Evolutionary conservation across 805 yeast genomes (phyloP).

Genomic region (Lipomyces sp.): DNA sequence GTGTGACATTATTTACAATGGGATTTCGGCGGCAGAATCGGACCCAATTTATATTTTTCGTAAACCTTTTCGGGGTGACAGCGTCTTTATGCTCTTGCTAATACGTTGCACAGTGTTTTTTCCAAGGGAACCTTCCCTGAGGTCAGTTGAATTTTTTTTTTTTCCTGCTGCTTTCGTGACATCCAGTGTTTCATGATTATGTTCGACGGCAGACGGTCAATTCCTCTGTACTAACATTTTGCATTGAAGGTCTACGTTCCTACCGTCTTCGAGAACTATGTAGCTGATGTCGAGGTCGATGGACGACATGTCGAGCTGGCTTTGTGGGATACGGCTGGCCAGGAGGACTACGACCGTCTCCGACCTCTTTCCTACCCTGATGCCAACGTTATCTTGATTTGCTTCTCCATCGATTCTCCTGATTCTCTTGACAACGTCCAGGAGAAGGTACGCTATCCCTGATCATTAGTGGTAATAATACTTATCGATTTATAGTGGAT

Average conservation of each 20-base stretch:
- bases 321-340: conserved; percentile 98
- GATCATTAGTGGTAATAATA: neutral
- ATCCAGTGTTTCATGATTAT: neutral
- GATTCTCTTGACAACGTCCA: conserved; percentile 92
- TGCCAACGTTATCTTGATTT: conserved; percentile 86
- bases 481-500: conserved; percentile 60
- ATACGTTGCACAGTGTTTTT: conserved; percentile 53
- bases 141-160: conserved; percentile 27
- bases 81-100: neutral
- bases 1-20: neutral
- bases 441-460: conserved; percentile 58
- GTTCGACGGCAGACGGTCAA: neutral
- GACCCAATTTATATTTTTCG: neutral
- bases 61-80: neutral
- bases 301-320: conserved; percentile 93
- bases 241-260: conserved; percentile 72
- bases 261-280: conserved; percentile 96
- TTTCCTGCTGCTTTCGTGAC: neutral
- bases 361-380: conserved; percentile 93
- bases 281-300: conserved; percentile 91
- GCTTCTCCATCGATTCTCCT: conserved; percentile 89
- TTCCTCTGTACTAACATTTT: neutral
- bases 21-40: neutral
- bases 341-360: conserved; percentile 94
- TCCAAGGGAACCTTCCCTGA: conserved; percentile 92